Evolutionary conservation across 129 eudicot species (phyloP).

Genomic region (Ambrosia artemisiifolia): DNA sequence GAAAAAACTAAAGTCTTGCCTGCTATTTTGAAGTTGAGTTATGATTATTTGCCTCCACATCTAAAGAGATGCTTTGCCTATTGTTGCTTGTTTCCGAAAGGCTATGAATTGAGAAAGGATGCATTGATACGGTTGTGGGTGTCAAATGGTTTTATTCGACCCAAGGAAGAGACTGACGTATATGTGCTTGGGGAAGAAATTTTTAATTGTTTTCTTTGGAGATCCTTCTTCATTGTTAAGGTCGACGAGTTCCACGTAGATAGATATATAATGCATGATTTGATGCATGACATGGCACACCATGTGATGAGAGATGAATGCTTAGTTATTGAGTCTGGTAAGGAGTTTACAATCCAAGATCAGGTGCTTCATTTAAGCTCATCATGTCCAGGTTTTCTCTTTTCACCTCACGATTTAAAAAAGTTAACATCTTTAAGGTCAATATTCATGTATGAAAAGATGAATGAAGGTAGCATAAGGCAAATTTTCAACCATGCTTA

Average conservation of each 20-base stretch:
- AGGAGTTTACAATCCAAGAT: slow-evolving; percentile 8
- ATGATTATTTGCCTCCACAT: neutral
- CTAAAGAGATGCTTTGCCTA: slow-evolving; percentile 24
- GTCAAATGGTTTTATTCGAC: neutral
- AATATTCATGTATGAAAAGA: neutral
- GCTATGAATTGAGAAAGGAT: neutral
- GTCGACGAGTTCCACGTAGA: neutral
- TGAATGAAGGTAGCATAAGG: neutral
- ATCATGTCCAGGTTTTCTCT: neutral
- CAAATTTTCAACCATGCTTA: neutral
- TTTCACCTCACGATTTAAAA: neutral
- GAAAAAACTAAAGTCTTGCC: neutral
- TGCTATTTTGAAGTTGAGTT: slow-evolving; percentile 4
- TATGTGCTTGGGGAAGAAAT: slow-evolving; percentile 6
- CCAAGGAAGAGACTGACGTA: neutral
- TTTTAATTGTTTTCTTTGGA: slow-evolving; percentile 1
- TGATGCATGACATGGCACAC: slow-evolving; percentile 8
- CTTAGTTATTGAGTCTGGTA: neutral
- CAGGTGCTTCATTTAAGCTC: slow-evolving; percentile 20
- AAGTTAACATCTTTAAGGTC: slow-evolving; percentile 8
- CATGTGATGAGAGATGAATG: neutral
- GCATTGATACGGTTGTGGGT: neutral
- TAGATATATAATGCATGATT: neutral
- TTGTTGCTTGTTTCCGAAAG: slow-evolving; percentile 17
- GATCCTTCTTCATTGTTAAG: slow-evolving; percentile 32